phyloP scores from a whole-genome alignment of 768 basidiomycete genomes.

The Tricholoma terreum region DNA sequence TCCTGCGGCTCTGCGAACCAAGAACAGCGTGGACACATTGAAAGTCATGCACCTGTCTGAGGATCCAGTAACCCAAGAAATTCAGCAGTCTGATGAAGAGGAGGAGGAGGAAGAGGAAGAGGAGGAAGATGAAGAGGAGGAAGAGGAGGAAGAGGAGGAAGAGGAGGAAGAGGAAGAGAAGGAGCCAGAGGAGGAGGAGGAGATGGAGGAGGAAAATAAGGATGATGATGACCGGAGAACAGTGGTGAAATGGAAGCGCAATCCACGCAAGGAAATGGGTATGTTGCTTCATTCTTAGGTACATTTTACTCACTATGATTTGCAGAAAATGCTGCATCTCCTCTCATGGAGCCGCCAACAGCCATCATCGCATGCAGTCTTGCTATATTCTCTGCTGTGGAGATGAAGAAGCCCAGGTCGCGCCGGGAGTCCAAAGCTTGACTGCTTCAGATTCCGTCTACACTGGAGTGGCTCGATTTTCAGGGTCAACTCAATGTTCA shows the following conservation, averaged over 20 bases:
- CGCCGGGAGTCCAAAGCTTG: neutral
- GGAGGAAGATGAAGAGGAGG: conserved; percentile 7
- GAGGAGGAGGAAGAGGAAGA: too few relatives aligned
- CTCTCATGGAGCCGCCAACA: neutral
- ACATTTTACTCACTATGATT: neutral
- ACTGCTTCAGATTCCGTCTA: neutral
- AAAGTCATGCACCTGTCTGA: neutral
- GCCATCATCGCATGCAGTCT: neutral
- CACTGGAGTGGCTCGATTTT: neutral
- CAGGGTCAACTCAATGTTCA: neutral
- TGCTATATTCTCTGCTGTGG: neutral
- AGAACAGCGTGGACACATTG: neutral
- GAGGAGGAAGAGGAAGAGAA: too few relatives aligned
- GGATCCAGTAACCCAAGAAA: neutral
- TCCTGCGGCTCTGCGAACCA: neutral
- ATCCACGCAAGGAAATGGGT: neutral
- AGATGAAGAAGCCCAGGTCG: neutral
- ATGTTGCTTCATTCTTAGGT: neutral
- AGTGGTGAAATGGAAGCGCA: neutral
- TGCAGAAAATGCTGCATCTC: neutral
- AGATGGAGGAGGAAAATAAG: neutral
- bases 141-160: neutral
- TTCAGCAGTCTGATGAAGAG: neutral
- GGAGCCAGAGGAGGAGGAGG: neutral
- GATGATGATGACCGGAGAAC: too few relatives aligned